phyloP scores from a whole-genome alignment of 441 rosid genomes.

The Rhodomyrtus psidioides region DNA sequence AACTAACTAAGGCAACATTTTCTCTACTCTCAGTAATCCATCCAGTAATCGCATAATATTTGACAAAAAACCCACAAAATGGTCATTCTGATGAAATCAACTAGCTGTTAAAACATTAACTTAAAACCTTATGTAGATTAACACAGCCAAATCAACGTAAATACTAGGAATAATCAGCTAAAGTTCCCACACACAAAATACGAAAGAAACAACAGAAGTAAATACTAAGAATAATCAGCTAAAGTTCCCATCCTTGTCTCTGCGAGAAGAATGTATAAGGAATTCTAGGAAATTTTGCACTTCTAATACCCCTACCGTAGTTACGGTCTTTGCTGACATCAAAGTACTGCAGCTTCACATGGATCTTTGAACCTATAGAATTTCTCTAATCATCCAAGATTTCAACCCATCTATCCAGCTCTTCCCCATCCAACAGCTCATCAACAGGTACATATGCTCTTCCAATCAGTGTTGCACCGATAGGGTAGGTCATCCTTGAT shows the following conservation, averaged over 20 bases:
- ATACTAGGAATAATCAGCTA: too few relatives aligned
- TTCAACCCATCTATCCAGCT: conserved; percentile 81
- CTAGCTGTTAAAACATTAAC: too few relatives aligned
- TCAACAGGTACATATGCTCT: conserved; percentile 75
- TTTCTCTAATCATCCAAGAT: conserved; percentile 58
- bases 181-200: too few relatives aligned
- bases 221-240: too few relatives aligned
- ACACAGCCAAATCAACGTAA: too few relatives aligned
- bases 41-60: too few relatives aligned
- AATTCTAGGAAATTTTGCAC: conserved; percentile 82
- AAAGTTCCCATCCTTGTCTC: conserved; percentile 90
- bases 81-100: too few relatives aligned
- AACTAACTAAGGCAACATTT: too few relatives aligned
- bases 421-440: conserved; percentile 61
- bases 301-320: conserved; percentile 59
- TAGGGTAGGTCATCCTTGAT: conserved; percentile 84
- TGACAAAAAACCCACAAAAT: too few relatives aligned
- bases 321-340: conserved; percentile 57
- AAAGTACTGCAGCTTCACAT: conserved; percentile 74
- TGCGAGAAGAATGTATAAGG: conserved; percentile 83
- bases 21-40: too few relatives aligned
- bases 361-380: conserved; percentile 80
- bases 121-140: too few relatives aligned
- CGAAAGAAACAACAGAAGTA: too few relatives aligned
- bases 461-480: conserved; percentile 90